Evolutionary conservation across 1,139 yeast species (phyloP).

Genomic region (Hansenula sp.): DNA sequence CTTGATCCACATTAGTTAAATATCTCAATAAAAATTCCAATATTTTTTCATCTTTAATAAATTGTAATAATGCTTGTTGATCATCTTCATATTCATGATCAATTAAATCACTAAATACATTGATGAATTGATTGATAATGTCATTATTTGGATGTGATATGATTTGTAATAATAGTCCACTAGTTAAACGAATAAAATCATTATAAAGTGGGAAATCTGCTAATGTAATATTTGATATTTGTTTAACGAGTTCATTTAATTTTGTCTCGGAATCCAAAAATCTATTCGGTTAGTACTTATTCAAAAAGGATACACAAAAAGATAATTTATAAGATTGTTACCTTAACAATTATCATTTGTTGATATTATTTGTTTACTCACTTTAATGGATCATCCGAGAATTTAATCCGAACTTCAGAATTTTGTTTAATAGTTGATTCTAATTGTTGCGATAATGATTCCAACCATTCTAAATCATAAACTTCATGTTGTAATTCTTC

Average conservation of each 20-base stretch:
- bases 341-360: too few relatives aligned
- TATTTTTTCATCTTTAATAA: neutral
- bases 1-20: neutral
- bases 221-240: conserved; percentile 24
- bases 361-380: conserved; percentile 2
- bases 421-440: conserved; percentile 25
- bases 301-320: too few relatives aligned
- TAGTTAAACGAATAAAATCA: conserved; percentile 20
- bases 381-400: conserved; percentile 29
- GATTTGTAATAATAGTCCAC: conserved; percentile 20
- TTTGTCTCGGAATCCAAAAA: conserved; percentile 25
- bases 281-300: neutral
- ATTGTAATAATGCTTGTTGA: neutral
- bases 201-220: conserved; percentile 22
- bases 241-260: conserved; percentile 26
- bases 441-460: conserved; percentile 19
- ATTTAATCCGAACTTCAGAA: conserved; percentile 24
- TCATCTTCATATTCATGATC: conserved; percentile 1
- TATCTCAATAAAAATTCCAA: neutral
- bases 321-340: too few relatives aligned
- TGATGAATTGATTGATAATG: conserved; percentile 18
- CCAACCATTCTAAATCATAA: conserved; percentile 17
- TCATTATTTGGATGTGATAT: conserved; percentile 30
- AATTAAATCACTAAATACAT: neutral
- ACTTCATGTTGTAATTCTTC: conserved; percentile 3